A percentile compares a stretch with the other conserved stretches of the same genome.
These are phyloP conservation scores for Penicillium flavigenum DNA, from an alignment of 495 filamentous ascomycete genomes.

Conservation along the genomic window DNA sequence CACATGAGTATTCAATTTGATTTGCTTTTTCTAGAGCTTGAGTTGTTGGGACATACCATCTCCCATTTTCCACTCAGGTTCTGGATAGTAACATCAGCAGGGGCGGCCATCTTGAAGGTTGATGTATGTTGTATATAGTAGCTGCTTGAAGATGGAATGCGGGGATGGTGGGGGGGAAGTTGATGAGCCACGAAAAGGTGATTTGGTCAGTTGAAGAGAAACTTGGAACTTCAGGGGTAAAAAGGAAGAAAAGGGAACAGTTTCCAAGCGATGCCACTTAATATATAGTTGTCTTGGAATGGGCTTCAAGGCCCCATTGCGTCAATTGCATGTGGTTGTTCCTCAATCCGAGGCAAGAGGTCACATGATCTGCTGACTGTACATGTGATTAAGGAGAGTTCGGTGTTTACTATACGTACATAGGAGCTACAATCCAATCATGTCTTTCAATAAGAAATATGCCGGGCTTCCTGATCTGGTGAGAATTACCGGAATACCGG, in stretches of 20 bases:
- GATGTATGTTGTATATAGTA: slow-evolving; percentile 13
- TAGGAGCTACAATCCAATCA: slow-evolving; percentile 22
- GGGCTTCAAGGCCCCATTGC: neutral
- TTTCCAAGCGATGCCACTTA: neutral
- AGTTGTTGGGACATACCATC: slow-evolving; percentile 58
- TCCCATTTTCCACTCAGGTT: slow-evolving; percentile 76
- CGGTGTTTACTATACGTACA: slow-evolving; percentile 9
- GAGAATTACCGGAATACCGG: slow-evolving; percentile 23
- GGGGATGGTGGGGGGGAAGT: slow-evolving; percentile 17
- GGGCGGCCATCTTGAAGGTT: slow-evolving; percentile 73
- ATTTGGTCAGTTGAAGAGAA: neutral
- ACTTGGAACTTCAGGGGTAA: neutral
- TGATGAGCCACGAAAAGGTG: neutral
- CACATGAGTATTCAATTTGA: neutral
- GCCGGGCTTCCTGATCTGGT: slow-evolving; percentile 83
- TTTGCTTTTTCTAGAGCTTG: neutral
- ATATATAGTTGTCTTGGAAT: slow-evolving; percentile 2
- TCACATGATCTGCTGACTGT: slow-evolving; percentile 25
- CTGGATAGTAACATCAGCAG: slow-evolving; percentile 65
- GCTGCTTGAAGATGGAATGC: slow-evolving; percentile 11
- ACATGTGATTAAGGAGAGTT: slow-evolving; percentile 2
- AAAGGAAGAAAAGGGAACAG: neutral
- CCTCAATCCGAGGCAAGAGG: slow-evolving; percentile 25
- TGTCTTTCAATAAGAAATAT: slow-evolving; percentile 69
- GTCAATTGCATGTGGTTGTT: slow-evolving; percentile 14